Evolutionary conservation across 805 yeast species (phyloP), one percentile per base, ranked within the genome.

Genomic region (Candida koratica): DNA sequence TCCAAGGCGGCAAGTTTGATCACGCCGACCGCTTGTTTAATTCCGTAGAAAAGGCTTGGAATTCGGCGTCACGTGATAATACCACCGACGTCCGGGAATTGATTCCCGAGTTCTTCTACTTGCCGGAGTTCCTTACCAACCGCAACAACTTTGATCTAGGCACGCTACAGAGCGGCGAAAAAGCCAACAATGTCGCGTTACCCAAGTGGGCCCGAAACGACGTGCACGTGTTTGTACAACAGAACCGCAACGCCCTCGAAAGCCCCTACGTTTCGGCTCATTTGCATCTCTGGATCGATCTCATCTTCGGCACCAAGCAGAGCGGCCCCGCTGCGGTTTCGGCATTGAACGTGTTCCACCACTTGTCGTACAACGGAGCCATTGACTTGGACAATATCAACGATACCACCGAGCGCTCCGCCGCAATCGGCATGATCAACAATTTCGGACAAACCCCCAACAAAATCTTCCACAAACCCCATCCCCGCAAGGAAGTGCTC

Each of bases 361-460:
- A 81, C 53, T 65, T 84, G 44, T 84, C 95, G 38, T 87, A 87
- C 52, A 81, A 81, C 36, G 96, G 96, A 2, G 85, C 89, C 0
- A 79, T 84, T 13, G 78, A 87, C 52, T 60, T 87, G 36, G 95
- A 85, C 42, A 69, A 69, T 15, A 81, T 87, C 38, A 69, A 75
- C 41, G 89, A 86, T 51, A 86, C 79, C 24, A 69, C 73, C 42
- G 95, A 87, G 56, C 71, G 80, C 44, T 67, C 78, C 25, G 90
- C 95, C 1, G 70, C 83, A 3, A 82, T 86, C 15, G 89, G 95
- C 1, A 83, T 84, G 47, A 87, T 87, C 34, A 93, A 88, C 53
- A 87, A 87, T 56, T 87, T 87, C 67, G 96, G 96, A 0, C 96
- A 87, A 53, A 87, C 95, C 0, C 96, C 96, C 1, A 52, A 73